Conservation (phyloP, 345 rosid genomes). For the Barbarea vulgaris region DNA sequence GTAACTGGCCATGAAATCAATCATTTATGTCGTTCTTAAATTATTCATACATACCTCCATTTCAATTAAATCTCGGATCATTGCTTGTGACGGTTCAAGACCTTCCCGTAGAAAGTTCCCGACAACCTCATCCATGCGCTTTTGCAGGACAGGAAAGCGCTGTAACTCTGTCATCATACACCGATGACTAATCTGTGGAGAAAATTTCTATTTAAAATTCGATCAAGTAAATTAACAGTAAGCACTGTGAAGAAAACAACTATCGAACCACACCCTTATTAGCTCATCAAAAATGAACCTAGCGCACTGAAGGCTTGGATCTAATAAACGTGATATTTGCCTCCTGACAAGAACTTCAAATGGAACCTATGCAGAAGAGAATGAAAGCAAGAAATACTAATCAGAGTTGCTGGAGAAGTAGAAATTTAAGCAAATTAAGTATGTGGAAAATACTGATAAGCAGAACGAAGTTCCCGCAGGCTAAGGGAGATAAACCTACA, state of each 20-base stretch:
- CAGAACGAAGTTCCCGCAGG: background rate
- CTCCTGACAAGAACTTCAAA: slow-evolving; percentile 94
- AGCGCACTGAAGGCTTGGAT: slow-evolving; percentile 96
- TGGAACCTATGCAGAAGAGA: slow-evolving; percentile 61
- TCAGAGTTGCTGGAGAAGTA: background rate
- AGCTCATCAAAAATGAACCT: slow-evolving; percentile 95
- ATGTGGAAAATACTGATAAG: slow-evolving; percentile 13
- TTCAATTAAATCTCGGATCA: slow-evolving; percentile 88
- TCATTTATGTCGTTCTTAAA: background rate
- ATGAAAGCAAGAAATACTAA: slow-evolving; percentile 4
- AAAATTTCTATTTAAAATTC: background rate
- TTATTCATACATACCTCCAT: slow-evolving; percentile 69
- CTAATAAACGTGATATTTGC: slow-evolving; percentile 89
- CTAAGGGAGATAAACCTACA: slow-evolving; percentile 47
- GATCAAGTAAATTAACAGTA: slow-evolving; percentile 2
- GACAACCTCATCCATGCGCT: slow-evolving; percentile 93
- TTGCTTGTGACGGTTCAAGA: slow-evolving; percentile 88
- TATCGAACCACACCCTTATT: slow-evolving; percentile 57
- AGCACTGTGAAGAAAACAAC: background rate
- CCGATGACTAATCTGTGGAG: slow-evolving; percentile 81
- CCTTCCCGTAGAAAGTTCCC: slow-evolving; percentile 86
- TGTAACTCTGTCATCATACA: slow-evolving; percentile 76
- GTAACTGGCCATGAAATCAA: background rate
- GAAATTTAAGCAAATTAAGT: background rate
- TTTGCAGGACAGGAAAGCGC: slow-evolving; percentile 85